phyloP scores from a whole-genome alignment of 1,284 basidiomycete genomes.

The Stereum hirsutum region DNA sequence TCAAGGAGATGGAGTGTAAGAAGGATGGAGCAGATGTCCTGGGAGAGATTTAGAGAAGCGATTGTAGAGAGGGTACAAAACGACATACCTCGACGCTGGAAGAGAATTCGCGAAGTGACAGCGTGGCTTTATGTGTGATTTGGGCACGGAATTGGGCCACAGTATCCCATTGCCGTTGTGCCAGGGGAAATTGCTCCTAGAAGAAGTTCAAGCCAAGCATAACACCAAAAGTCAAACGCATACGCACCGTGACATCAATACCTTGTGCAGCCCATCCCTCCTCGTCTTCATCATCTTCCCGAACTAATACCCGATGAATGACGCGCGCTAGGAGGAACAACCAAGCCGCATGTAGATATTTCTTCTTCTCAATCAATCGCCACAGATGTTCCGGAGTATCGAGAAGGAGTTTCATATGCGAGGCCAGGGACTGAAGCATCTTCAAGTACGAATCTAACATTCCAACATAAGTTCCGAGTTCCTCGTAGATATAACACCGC shows the following conservation, averaged over 20 bases:
- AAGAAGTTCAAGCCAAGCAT: slow-evolving; percentile 7
- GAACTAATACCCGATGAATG: slow-evolving; percentile 59
- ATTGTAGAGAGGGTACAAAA: slow-evolving; percentile 3
- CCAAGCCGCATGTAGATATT: slow-evolving; percentile 78
- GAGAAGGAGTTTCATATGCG: slow-evolving; percentile 80
- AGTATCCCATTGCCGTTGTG: slow-evolving; percentile 85
- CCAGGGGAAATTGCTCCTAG: slow-evolving; percentile 73
- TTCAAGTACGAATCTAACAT: slow-evolving; percentile 55
- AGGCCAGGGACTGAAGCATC: slow-evolving; percentile 67
- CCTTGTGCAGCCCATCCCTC: slow-evolving; percentile 52
- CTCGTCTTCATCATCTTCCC: slow-evolving; percentile 50
- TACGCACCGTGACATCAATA: slow-evolving; percentile 48
- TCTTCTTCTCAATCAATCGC: slow-evolving; percentile 71
- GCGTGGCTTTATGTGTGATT: slow-evolving; percentile 74
- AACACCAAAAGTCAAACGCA: neutral
- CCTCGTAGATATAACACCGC: slow-evolving; percentile 7
- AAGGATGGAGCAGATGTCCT: slow-evolving; percentile 70
- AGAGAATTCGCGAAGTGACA: slow-evolving; percentile 55
- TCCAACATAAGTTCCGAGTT: neutral
- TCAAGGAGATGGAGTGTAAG: slow-evolving; percentile 80
- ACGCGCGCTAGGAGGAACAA: slow-evolving; percentile 80
- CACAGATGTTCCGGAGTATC: slow-evolving; percentile 87
- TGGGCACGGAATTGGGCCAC: slow-evolving; percentile 78
- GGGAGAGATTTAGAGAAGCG: slow-evolving; percentile 7
- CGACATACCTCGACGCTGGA: slow-evolving; percentile 37